Evolutionary conservation across 306 rosid species (phyloP).

Genomic region (Calophaca sinica): DNA sequence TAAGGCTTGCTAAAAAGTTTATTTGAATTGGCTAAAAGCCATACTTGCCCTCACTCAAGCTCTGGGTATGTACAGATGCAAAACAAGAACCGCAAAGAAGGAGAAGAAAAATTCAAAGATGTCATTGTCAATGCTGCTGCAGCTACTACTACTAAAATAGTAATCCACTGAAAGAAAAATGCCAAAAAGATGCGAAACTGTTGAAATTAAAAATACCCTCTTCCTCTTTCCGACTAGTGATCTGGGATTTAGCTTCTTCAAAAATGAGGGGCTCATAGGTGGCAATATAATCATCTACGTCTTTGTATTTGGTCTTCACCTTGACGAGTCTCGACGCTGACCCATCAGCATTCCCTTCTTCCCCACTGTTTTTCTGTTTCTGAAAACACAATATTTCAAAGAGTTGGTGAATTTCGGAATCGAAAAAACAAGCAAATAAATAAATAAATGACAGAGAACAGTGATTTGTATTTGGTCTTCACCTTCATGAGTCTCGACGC

Average conservation of each 20-base stretch:
- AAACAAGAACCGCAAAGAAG: neutral
- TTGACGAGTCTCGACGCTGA: conserved; percentile 49
- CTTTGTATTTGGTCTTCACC: conserved; percentile 65
- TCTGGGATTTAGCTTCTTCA: conserved; percentile 88
- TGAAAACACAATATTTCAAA: conserved; percentile 30
- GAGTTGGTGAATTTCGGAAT: neutral
- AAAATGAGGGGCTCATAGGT: conserved; percentile 90
- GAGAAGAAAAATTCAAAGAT: neutral
- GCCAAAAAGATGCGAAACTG: neutral
- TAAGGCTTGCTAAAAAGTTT: neutral
- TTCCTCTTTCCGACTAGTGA: conserved; percentile 60
- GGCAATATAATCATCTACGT: conserved; percentile 79
- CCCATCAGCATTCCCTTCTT: conserved; percentile 34
- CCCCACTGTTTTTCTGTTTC: conserved; percentile 48
- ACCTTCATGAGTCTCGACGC: conserved; percentile 55
- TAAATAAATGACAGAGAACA: neutral
- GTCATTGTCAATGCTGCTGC: neutral
- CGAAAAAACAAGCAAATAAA: neutral
- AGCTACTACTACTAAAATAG: neutral
- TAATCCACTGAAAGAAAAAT: neutral
- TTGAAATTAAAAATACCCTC: conserved; percentile 53
- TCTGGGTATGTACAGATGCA: neutral
- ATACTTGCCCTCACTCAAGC: neutral
- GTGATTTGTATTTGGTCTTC: conserved; percentile 52
- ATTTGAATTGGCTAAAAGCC: neutral